Conservation (phyloP, 1,139 yeast species). For the Kodamaea ohmeri region DNA sequence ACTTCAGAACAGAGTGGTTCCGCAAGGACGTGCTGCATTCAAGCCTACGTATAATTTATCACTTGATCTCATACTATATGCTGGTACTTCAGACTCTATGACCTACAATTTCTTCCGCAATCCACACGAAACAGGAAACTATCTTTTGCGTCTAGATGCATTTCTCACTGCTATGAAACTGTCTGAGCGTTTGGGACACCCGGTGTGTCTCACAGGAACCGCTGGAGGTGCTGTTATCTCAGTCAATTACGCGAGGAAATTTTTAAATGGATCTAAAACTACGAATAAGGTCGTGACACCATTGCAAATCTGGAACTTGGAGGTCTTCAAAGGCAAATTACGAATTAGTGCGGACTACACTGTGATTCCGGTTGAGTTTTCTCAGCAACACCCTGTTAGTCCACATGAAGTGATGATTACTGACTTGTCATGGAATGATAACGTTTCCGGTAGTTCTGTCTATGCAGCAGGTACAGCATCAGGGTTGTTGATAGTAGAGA, state of each 20-base stretch:
- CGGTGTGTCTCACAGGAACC: constrained; percentile 59
- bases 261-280: constrained; percentile 33
- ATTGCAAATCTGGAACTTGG: constrained; percentile 36
- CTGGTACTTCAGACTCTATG: constrained; percentile 23
- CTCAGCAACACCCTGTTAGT: constrained; percentile 35
- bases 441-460: constrained; percentile 47
- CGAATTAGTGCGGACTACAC: constrained; percentile 27
- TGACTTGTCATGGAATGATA: constrained; percentile 63
- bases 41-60: constrained; percentile 30
- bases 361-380: constrained; percentile 28
- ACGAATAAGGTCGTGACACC: constrained; percentile 33
- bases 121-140: constrained; percentile 36
- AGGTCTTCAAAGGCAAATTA: constrained; percentile 16
- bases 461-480: constrained; percentile 65
- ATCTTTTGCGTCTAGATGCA: constrained; percentile 32
- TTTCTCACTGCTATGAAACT: constrained; percentile 27
- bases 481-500: constrained; percentile 68
- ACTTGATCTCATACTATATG: constrained; percentile 18
- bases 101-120: constrained; percentile 30
- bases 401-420: constrained; percentile 57
- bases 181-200: constrained; percentile 50
- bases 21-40: constrained; percentile 18
- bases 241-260: constrained; percentile 37
- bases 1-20: constrained; percentile 30
- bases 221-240: constrained; percentile 54